Evolutionary conservation across 2,329 filamentous ascomycete species (phyloP), one percentile per base, ranked within the genome.

Genomic region (Blastomyces percursus): DNA sequence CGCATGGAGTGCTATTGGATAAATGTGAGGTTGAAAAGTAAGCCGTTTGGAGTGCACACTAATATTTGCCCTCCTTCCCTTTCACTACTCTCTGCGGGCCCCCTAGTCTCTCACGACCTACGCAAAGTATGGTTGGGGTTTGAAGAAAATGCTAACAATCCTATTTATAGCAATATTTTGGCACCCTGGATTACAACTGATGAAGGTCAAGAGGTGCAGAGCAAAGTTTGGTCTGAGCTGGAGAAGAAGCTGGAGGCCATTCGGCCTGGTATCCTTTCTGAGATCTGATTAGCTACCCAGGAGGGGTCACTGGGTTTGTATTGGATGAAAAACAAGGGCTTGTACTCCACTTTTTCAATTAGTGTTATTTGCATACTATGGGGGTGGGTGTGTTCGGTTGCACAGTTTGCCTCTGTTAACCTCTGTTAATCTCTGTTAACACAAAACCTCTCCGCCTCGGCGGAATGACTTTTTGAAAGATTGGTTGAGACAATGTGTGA

Each of bases 191-290:
- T 61, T 19, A 2, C 38, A 51, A 61, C 64, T 8, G 42, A 55
- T 0, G 64, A 65, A 32, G 64, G 65, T 14, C 44, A 51, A 27
- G 59, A 57, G 30, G 54, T 65, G 24, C 64, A 59, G 21, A 38
- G 52, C 19, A 56, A 64, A 55, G 48, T 60, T 30, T 66, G 65
- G 65, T 51, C 19, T 40, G 64, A 66, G 30, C 56, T 65, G 35
- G 21, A 63, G 56, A 62, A 65, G 44, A 61, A 62, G 30, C 56
- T 66, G 2, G 60, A 62, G 52, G 48, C 61, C 44, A 63, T 66
- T 42, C 59, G 62, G 8, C 62, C 64, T 16, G 55, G 58, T 19
- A 27, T 55, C 44, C 35, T 51, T 51, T n/a, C 46, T 5, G 61
- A 48, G 7, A 50, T 59, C n/a, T 59, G 27, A 59, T 35, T 12